Conservation (phyloP, 192 early-diverging fungal species). For the Backusella liffmaniae region DNA sequence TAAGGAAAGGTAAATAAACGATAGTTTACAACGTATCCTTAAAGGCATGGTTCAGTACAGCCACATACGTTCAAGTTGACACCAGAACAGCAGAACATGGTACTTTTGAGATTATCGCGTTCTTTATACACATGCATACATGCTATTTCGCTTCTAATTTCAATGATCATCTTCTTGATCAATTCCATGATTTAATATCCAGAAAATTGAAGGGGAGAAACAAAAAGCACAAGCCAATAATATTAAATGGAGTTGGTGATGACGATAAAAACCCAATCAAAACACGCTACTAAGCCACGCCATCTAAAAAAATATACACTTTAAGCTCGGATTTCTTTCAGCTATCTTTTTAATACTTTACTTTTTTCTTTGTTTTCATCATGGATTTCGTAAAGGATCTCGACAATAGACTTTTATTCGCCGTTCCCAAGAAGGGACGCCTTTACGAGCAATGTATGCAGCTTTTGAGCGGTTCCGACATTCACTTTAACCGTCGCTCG, state of each 20-base stretch:
- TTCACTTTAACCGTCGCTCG: constrained; percentile 92
- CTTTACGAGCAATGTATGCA: constrained; percentile 87
- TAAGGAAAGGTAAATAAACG: background rate
- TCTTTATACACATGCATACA: too few relatives aligned
- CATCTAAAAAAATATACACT: background rate
- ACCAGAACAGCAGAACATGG: background rate
- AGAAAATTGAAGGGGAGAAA: background rate
- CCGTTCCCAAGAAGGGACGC: constrained; percentile 98
- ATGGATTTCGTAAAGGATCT: constrained; percentile 65
- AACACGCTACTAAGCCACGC: background rate
- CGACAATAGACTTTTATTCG: constrained; percentile 81
- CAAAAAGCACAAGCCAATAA: background rate
- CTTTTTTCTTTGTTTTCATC: background rate
- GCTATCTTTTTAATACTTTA: background rate
- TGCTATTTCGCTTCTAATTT: too few relatives aligned
- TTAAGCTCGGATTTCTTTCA: background rate
- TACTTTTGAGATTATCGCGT: background rate
- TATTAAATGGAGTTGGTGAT: background rate
- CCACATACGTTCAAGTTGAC: background rate
- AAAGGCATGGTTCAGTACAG: background rate
- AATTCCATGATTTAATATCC: too few relatives aligned
- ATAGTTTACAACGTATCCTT: background rate
- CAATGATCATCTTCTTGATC: too few relatives aligned
- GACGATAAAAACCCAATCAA: background rate
- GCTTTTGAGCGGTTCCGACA: constrained; percentile 86